phyloP scores from a whole-genome alignment of 805 yeast species.

The Spencermartinsiella europaea region DNA sequence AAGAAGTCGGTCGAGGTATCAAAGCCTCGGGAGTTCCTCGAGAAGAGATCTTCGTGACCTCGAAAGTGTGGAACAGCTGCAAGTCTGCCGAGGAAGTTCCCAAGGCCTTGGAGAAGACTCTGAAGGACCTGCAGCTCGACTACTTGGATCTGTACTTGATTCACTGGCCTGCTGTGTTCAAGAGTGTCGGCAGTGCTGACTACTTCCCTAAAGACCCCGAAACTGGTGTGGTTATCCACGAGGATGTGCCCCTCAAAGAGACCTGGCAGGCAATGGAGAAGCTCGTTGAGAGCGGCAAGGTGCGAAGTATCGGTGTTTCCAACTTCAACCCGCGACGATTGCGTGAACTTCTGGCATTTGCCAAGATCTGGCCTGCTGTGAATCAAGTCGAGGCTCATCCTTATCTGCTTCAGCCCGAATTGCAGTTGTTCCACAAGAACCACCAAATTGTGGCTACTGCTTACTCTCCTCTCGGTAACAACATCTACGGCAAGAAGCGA shows the following conservation, averaged over 20 bases:
- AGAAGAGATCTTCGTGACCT: slow-evolving; percentile 39
- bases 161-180: slow-evolving; percentile 49
- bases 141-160: slow-evolving; percentile 52
- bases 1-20: slow-evolving; percentile 51
- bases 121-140: slow-evolving; percentile 40
- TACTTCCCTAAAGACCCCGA: slow-evolving; percentile 26
- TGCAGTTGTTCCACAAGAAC: slow-evolving; percentile 40
- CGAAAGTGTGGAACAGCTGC: slow-evolving; percentile 33
- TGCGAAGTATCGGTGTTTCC: slow-evolving; percentile 72
- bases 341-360: slow-evolving; percentile 50
- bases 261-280: slow-evolving; percentile 54
- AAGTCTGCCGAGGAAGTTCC: slow-evolving; percentile 38
- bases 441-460: slow-evolving; percentile 53
- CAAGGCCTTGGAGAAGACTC: slow-evolving; percentile 40
- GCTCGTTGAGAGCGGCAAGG: slow-evolving; percentile 46
- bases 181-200: slow-evolving; percentile 33
- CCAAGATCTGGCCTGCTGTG: slow-evolving; percentile 51
- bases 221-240: slow-evolving; percentile 23
- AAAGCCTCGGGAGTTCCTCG: slow-evolving; percentile 55
- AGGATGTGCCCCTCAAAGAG: slow-evolving; percentile 31
- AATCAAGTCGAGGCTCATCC: slow-evolving; percentile 62
- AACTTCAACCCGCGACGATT: slow-evolving; percentile 60
- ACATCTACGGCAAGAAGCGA: slow-evolving; percentile 18
- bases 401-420: slow-evolving; percentile 40
- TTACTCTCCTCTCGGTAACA: slow-evolving; percentile 49